phyloP scores from a whole-genome alignment of 2,329 filamentous ascomycete genomes.

The Sporothrix brunneoviolacea region DNA sequence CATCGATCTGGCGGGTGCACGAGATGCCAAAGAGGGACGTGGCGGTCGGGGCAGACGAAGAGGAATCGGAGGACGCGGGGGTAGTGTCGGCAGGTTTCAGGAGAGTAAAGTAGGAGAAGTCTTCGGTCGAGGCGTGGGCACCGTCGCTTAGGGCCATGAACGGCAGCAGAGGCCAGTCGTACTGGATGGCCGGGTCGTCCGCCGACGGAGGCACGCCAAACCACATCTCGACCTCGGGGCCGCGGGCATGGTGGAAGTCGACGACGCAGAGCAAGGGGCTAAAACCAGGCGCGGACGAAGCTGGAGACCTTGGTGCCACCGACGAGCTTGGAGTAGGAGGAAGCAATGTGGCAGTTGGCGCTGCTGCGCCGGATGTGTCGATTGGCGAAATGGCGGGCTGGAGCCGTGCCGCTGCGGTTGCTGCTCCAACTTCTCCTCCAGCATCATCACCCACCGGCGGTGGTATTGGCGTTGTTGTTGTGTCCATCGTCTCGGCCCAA shows the following conservation, averaged over 20 bases:
- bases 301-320: constrained; percentile 3
- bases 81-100: constrained; percentile 59
- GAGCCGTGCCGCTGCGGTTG: background rate
- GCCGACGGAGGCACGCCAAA: constrained; percentile 65
- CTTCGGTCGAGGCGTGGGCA: constrained; percentile 89
- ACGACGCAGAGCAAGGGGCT: constrained; percentile 70
- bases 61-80: constrained; percentile 19
- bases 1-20: constrained; percentile 86
- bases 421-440: background rate
- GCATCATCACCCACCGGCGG: background rate
- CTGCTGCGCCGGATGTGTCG: constrained; percentile 3
- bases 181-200: constrained; percentile 69
- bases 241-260: constrained; percentile 77
- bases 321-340: background rate
- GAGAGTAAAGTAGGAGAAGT: constrained; percentile 98
- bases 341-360: background rate
- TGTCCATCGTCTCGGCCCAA: constrained; percentile 1
- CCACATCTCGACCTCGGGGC: constrained; percentile 91
- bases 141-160: constrained; percentile 98
- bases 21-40: constrained; percentile 93
- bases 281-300: constrained; percentile 31
- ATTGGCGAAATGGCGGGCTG: constrained; percentile 3
- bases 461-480: constrained; percentile 7
- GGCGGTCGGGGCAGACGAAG: too few relatives aligned
- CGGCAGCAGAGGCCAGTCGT: constrained; percentile 85